Evolutionary conservation across 2,329 filamentous ascomycete species (phyloP).

Genomic region (Ophiostoma quercus): DNA sequence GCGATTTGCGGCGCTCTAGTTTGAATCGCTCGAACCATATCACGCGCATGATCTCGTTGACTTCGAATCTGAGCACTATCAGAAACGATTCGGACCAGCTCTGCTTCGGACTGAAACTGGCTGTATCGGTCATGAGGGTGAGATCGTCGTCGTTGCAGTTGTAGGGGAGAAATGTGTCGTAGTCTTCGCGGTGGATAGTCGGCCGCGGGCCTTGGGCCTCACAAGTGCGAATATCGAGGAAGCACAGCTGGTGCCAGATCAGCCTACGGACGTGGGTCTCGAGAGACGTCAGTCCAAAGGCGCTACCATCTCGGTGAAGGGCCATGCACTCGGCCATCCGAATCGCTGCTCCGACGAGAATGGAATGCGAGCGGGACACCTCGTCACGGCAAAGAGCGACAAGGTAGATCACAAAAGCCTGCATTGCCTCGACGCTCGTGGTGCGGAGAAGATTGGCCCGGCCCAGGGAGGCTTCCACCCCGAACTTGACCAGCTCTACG

Average conservation of each 20-base stretch:
- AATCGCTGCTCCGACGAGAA: constrained; percentile 65
- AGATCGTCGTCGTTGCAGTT: constrained; percentile 65
- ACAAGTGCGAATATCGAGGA: constrained; percentile 68
- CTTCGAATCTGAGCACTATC: constrained; percentile 63
- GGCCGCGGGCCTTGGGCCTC: constrained; percentile 69
- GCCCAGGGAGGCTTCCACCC: constrained; percentile 60
- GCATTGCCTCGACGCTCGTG: constrained; percentile 66
- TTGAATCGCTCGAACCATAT: constrained; percentile 65
- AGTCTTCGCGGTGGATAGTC: constrained; percentile 67
- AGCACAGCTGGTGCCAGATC: constrained; percentile 73
- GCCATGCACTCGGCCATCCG: constrained; percentile 74
- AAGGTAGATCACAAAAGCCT: constrained; percentile 71
- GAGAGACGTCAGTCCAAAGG: constrained; percentile 59
- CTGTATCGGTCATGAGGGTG: constrained; percentile 39
- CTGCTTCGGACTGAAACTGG: constrained; percentile 37
- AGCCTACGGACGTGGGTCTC: constrained; percentile 67
- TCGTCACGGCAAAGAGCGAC: constrained; percentile 61
- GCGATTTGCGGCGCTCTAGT: constrained; percentile 56
- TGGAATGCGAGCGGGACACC: constrained; percentile 67
- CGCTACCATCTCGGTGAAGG: constrained; percentile 63
- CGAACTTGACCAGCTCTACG: constrained; percentile 55
- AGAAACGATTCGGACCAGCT: constrained; percentile 65
- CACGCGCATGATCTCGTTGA: constrained; percentile 65
- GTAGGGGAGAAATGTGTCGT: constrained; percentile 65
- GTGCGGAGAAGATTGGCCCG: constrained; percentile 67